Evolutionary conservation across 2,329 filamentous ascomycete species (phyloP), one percentile per base, ranked within the genome.

Genomic region (Calycina herbarum): DNA sequence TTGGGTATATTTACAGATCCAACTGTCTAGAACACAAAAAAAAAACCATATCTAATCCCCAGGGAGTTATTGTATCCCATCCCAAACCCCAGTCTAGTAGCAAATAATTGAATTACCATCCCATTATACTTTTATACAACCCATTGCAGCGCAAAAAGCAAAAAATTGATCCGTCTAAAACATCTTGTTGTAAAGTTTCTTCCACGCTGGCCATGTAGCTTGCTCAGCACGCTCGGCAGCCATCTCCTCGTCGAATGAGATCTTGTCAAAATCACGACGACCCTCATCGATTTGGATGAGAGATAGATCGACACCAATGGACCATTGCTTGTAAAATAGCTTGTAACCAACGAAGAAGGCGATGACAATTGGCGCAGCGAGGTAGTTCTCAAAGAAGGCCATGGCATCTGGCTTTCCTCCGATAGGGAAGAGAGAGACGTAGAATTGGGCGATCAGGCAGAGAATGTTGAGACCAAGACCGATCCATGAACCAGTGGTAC

Each of bases 401-500:
- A 68, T n/a, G 0, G 83, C 80, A 33, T 78, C 66, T 15, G 80
- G 81, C 11, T 59, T 66, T 29, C 72, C 72, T 1, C 81, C 84
- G 59, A 88, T 80, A 1, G 88, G 87, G 29, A 78, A 79, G 3
- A 81, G 71, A 1, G 80, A 78, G 1, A 80, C 73, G 65, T 80
- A 80, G 66, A 76, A 76, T 62, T 76, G 74, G 27, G 89, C 90
- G 45, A 92, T 79, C 54, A 94, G 80, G 63, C 91, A 88, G 8
- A 94, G 75, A 24, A 82, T 71, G 77, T 91, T 91, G 73, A 94
- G 83, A 59, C 79, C 67, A 59, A 93, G 80, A 11, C 90, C 90
- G 58, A 92, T 76, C 79, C 82, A 92, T 54, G 89, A 92, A 33
- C 91, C 91, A 64, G 82, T 81, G 13, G 91, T 76, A 51, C 91